Conservation (phyloP, 495 filamentous ascomycete species). For the Umbilicaria muhlenbergii region DNA sequence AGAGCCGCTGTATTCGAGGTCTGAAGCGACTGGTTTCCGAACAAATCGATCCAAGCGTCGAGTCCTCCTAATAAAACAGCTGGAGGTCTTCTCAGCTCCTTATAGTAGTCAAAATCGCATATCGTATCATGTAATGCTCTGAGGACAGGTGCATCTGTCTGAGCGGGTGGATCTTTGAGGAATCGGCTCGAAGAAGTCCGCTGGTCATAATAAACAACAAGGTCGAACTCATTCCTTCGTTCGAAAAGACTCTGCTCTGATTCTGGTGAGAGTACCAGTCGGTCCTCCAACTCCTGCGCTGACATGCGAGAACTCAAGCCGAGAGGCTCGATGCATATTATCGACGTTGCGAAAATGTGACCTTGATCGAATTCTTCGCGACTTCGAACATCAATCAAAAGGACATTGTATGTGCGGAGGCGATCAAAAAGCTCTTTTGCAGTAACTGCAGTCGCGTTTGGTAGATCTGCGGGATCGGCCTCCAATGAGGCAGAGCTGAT, state of each 20-base stretch:
- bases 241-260: constrained; percentile 60
- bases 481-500: too few relatives aligned
- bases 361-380: constrained; percentile 75
- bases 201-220: constrained; percentile 86
- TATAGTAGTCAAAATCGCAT: constrained; percentile 68
- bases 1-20: constrained; percentile 38
- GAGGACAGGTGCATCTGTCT: constrained; percentile 40
- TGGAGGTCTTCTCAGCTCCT: constrained; percentile 49
- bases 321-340: constrained; percentile 87
- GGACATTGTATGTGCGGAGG: constrained; percentile 43
- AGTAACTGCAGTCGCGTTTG: constrained; percentile 28
- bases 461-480: constrained; percentile 1
- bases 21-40: constrained; percentile 54
- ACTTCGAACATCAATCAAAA: constrained; percentile 74
- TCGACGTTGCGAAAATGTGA: constrained; percentile 65
- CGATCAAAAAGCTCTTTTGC: constrained; percentile 50
- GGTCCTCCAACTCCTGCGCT: constrained; percentile 69
- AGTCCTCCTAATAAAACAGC: constrained; percentile 70
- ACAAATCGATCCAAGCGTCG: constrained; percentile 65
- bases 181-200: constrained; percentile 37
- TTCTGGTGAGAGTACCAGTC: constrained; percentile 63
- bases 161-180: constrained; percentile 29
- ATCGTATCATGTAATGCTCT: constrained; percentile 63
- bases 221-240: constrained; percentile 60
- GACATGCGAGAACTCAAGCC: constrained; percentile 61